Evolutionary conservation across 2,329 filamentous ascomycete genomes (phyloP), one percentile per base, ranked within the genome.

Genomic region (Fusarium pininemorale): DNA sequence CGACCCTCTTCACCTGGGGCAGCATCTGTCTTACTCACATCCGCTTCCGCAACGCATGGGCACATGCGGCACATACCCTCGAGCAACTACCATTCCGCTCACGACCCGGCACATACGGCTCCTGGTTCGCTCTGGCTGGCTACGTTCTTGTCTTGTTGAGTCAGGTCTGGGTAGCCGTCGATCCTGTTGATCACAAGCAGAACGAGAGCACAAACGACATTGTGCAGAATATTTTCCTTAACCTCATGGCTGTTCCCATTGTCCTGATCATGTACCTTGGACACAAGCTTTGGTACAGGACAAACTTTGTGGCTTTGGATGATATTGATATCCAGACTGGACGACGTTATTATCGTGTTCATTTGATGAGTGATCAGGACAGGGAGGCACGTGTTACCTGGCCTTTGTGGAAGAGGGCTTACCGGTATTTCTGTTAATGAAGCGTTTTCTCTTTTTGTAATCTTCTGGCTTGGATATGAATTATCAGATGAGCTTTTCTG

Each of bases 21-120:
- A 93, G 92, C 74, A 95, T 98, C 81, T 97, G 94, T 81, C 85
- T 97, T 9, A 89, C 92, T n/a, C 95, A 98, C 82, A 97, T 98
- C 78, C 94, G 95, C 51, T 98, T 98, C 88, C 93, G 95, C 71
- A 84, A 85, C 22, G 93, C 91, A 14, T 97, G 94, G 94, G 86
- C 85, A 39, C 79, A 84, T 11, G 89, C 91, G 66, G 92, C 92
- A 44, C 92, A 92, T 79, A 87, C 85, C 22, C 84, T 96, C 28
- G 86, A 90, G 65, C 93, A 97, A 76, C 87, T 98, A 9, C 93
- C 95, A 14, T 98, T 96, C 85, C 86, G 84, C 42, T 93, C 93
- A 2, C 93, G 96, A 79, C 89, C 92, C 6, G 95, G 95, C 65
- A 85, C 96, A 12, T 75, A 88, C 14, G 96, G 95, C 8, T 96